Conservation (phyloP, 768 basidiomycete genomes). For the Cyclocybe cylindracea region DNA sequence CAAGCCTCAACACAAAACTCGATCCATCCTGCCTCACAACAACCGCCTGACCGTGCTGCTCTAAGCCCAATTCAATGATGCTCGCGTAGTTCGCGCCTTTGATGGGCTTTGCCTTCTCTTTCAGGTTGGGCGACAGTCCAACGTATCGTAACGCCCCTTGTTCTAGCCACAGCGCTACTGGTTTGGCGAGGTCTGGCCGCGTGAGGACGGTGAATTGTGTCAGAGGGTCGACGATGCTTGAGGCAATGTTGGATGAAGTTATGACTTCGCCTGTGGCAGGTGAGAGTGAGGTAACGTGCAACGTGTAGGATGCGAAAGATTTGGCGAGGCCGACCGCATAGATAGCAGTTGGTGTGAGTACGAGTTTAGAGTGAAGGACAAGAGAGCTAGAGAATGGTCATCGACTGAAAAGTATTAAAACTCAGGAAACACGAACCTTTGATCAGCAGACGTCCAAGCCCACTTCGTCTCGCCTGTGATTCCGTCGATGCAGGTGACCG, state of each 20-base stretch:
- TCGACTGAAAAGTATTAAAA: neutral
- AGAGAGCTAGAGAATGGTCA: slow-evolving; percentile 47
- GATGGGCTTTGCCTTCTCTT: slow-evolving; percentile 43
- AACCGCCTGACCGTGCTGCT: slow-evolving; percentile 58
- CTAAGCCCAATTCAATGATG: slow-evolving; percentile 64
- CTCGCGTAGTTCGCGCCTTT: slow-evolving; percentile 47
- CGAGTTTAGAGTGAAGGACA: slow-evolving; percentile 63
- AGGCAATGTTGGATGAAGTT: slow-evolving; percentile 52
- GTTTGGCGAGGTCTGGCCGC: slow-evolving; percentile 16
- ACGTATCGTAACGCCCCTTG: slow-evolving; percentile 50
- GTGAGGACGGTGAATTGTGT: slow-evolving; percentile 30
- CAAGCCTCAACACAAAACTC: slow-evolving; percentile 54
- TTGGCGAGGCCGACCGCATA: slow-evolving; percentile 59
- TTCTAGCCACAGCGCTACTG: slow-evolving; percentile 57
- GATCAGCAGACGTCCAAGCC: slow-evolving; percentile 73
- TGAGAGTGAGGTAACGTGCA: slow-evolving; percentile 67
- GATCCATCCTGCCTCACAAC: slow-evolving; percentile 57
- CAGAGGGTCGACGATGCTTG: slow-evolving; percentile 38
- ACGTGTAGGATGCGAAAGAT: slow-evolving; percentile 54
- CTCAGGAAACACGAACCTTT: slow-evolving; percentile 49
- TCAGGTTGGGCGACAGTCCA: slow-evolving; percentile 50
- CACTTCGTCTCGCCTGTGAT: slow-evolving; percentile 59
- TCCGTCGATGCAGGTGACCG: slow-evolving; percentile 51
- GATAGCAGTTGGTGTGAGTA: slow-evolving; percentile 51
- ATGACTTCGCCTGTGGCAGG: slow-evolving; percentile 53